These are phyloP conservation scores for Clavispora asparagi DNA, from an alignment of 805 yeast species.

Conservation along the genomic window DNA sequence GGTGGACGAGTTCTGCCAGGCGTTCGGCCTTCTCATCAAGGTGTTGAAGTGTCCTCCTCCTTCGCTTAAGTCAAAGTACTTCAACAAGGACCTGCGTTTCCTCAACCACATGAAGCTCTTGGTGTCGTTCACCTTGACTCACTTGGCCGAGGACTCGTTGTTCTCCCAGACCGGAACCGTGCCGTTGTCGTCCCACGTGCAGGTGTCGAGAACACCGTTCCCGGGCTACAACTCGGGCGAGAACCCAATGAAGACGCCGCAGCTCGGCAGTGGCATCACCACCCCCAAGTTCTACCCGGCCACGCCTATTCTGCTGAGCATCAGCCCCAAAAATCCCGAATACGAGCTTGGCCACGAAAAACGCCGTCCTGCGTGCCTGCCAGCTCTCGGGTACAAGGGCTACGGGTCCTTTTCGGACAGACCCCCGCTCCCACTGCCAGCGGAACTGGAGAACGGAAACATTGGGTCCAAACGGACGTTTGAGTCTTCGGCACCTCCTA, in stretches of 20 bases:
- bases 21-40: conserved; percentile 23
- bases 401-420: neutral
- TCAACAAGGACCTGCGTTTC: conserved; percentile 31
- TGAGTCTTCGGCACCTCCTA: neutral
- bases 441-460: neutral
- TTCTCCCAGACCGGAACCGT: conserved; percentile 4
- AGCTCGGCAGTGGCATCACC: conserved; percentile 15
- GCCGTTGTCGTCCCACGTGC: neutral
- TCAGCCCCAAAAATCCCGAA: conserved; percentile 14
- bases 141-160: conserved; percentile 12
- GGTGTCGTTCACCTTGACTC: conserved; percentile 27
- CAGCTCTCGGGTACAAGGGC: conserved; percentile 11
- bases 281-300: conserved; percentile 27
- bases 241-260: conserved; percentile 6
- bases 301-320: conserved; percentile 16
- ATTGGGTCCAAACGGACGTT: neutral
- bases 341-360: neutral
- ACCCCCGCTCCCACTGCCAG: neutral
- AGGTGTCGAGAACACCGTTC: conserved; percentile 1
- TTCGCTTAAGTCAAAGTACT: conserved; percentile 41
- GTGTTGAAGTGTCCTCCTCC: conserved; percentile 43
- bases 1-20: conserved; percentile 10
- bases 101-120: conserved; percentile 32
- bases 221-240: neutral
- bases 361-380: neutral